Conservation (phyloP, 345 rosid genomes). For the Brassica cretica region DNA sequence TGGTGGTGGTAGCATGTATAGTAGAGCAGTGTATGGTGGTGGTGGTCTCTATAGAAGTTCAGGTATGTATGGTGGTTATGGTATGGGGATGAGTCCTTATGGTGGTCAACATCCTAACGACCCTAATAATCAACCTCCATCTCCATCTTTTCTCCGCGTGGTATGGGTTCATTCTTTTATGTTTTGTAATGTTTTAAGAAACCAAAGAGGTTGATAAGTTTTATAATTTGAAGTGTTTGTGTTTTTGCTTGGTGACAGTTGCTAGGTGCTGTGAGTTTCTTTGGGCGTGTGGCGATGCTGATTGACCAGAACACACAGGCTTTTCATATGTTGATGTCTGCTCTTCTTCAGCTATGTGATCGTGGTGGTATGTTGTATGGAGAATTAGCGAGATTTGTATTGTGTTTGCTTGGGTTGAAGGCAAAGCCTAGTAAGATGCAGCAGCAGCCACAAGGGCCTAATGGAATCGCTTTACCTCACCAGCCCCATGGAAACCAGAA, state of each 20-base stretch:
- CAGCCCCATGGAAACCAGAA: constrained; percentile 65
- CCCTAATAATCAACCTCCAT: constrained; percentile 75
- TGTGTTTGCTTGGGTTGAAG: constrained; percentile 78
- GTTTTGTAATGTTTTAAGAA: background rate
- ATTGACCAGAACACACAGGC: constrained; percentile 91
- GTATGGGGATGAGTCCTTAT: constrained; percentile 72
- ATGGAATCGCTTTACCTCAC: constrained; percentile 53
- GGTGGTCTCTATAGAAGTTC: background rate
- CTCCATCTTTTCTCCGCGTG: constrained; percentile 92
- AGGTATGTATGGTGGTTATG: background rate
- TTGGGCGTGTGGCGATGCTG: constrained; percentile 76
- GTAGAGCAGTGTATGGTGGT: background rate
- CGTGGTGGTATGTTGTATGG: constrained; percentile 88
- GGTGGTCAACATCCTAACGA: constrained; percentile 92
- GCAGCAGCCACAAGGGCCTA: constrained; percentile 56
- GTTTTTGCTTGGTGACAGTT: constrained; percentile 50
- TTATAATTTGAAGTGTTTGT: background rate
- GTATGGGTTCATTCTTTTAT: constrained; percentile 43
- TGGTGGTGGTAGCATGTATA: background rate
- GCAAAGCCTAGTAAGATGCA: constrained; percentile 67
- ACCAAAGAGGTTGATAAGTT: constrained; percentile 1
- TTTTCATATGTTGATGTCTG: constrained; percentile 86
- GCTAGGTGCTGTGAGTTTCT: constrained; percentile 80
- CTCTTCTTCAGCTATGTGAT: constrained; percentile 96
- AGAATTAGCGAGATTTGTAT: constrained; percentile 89